Percentiles rank a stretch among this genome's conserved stretches.
Conservation (phyloP, 2,329 filamentous ascomycete species). For the Paraconiothyrium brasiliense region DNA sequence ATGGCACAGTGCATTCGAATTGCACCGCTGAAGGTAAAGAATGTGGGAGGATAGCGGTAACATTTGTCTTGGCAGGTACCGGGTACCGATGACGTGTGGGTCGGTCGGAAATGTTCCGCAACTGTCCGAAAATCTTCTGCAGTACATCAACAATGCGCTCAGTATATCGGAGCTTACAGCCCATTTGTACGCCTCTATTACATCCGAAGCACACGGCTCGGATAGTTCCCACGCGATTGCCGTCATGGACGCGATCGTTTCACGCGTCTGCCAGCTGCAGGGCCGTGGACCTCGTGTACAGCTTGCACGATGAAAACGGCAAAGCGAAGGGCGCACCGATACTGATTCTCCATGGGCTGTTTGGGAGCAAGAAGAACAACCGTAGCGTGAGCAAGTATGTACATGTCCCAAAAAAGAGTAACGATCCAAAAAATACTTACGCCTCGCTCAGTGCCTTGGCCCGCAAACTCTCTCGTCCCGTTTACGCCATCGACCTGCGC, state of each 20-base stretch:
- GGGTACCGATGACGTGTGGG: slow-evolving; percentile 10
- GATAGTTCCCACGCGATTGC: slow-evolving; percentile 15
- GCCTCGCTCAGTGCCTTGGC: slow-evolving; percentile 71
- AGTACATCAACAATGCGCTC: slow-evolving; percentile 28
- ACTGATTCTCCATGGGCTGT: slow-evolving; percentile 89
- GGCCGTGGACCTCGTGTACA: slow-evolving; percentile 45
- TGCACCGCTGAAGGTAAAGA: neutral
- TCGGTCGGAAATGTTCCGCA: slow-evolving; percentile 25
- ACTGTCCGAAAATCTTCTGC: slow-evolving; percentile 20
- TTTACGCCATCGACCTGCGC: slow-evolving; percentile 88
- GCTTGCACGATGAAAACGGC: slow-evolving; percentile 47
- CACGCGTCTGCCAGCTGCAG: slow-evolving; percentile 35
- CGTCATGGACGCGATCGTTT: slow-evolving; percentile 39
- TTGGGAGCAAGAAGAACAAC: slow-evolving; percentile 96
- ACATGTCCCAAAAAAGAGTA: neutral
- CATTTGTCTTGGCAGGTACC: slow-evolving; percentile 13
- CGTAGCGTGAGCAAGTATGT: slow-evolving; percentile 87
- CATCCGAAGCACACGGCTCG: slow-evolving; percentile 24
- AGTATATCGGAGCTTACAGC: slow-evolving; percentile 24
- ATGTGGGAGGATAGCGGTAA: neutral
- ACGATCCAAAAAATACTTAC: neutral
- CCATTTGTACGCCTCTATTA: slow-evolving; percentile 23
- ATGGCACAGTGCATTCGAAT: neutral
- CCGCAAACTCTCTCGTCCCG: slow-evolving; percentile 78
- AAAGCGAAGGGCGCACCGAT: slow-evolving; percentile 68